Percentiles rank a stretch among this genome's conserved stretches.
Evolutionary conservation across 805 yeast genomes (phyloP).

Genomic region (Candida ipomoeae): DNA sequence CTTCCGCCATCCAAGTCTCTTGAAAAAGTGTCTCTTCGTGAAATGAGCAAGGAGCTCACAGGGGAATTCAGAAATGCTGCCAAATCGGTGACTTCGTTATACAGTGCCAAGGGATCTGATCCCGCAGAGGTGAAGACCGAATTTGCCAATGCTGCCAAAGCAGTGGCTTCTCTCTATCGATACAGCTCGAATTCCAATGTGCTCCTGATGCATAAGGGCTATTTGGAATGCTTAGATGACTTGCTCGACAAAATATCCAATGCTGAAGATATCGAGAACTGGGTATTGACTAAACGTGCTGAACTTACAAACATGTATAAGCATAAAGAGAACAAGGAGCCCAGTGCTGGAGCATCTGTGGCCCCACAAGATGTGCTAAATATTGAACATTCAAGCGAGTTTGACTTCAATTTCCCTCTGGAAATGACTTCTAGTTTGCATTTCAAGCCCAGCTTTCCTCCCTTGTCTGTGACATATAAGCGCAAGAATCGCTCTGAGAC

Average conservation of each 20-base stretch:
- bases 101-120: slow-evolving; percentile 19
- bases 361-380: slow-evolving; percentile 33
- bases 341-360: slow-evolving; percentile 17
- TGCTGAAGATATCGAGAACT: slow-evolving; percentile 47
- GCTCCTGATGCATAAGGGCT: slow-evolving; percentile 51
- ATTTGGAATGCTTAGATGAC: slow-evolving; percentile 59
- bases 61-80: slow-evolving; percentile 70
- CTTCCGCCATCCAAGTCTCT: slow-evolving; percentile 52
- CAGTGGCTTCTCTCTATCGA: slow-evolving; percentile 52
- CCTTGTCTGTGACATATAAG: slow-evolving; percentile 35
- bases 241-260: slow-evolving; percentile 38
- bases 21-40: slow-evolving; percentile 43
- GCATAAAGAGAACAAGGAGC: slow-evolving; percentile 8
- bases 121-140: slow-evolving; percentile 18
- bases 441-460: slow-evolving; percentile 35
- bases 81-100: slow-evolving; percentile 57
- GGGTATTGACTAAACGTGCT: slow-evolving; percentile 47
- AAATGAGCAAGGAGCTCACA: slow-evolving; percentile 50
- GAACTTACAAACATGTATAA: slow-evolving; percentile 30
- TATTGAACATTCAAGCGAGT: slow-evolving; percentile 41
- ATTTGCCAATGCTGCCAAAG: slow-evolving; percentile 40
- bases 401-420: slow-evolving; percentile 25
- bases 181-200: slow-evolving; percentile 51
- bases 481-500: slow-evolving; percentile 10
- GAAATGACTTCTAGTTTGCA: slow-evolving; percentile 26